Base-by-base conservation (phyloP, 345 rosid species). In the Brassica rapa region DNA sequence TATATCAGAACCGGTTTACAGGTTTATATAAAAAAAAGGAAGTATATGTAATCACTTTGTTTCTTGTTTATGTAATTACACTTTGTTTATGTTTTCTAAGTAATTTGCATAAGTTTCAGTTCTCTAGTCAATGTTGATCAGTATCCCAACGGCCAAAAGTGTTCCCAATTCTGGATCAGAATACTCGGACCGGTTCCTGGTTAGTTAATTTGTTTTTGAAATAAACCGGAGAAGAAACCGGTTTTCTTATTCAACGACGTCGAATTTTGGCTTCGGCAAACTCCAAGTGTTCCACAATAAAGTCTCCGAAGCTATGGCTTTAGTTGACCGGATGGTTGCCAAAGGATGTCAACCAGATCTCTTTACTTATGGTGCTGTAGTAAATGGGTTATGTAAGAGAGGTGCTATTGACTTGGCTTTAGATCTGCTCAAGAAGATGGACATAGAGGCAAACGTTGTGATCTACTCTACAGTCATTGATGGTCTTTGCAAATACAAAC, bases 1-100 rank as follows among this genome's bases (percentile, higher is more conserved):
- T 11, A 27, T 56, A 32, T 7, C 6, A 66, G 53, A 66, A 29
- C 79, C 61, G 68, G 73, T 61, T 68, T 2, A 66, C 78, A 56
- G 27, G 37, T 8, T 14, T 11, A 43, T 11, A 11, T n/a, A 12
- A 43, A 43, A 51, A 61, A 35, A 32, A 19, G 2, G 2, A 37
- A 71, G 37, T 51, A 56, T 41, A 41, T 41, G 51, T 41, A 41
- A 41, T 41, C 51, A 41, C 51, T 41, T 41, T 41, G 4, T 41
- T 41, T 39, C 46, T 39, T 39, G 46, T 39, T 64, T 62, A 10
- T 14, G 46, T 39, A 33, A 33, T 33, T 41, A 9, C 51, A 27
- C 30, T 12, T 64, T 64, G 69, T 72, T 65, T 63, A 11, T n/a
- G 51, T 60, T 66, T 21, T 19, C 32, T 23, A 53, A 30, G 29